Conservation (phyloP, 768 basidiomycete genomes). For the Russula virescens region DNA sequence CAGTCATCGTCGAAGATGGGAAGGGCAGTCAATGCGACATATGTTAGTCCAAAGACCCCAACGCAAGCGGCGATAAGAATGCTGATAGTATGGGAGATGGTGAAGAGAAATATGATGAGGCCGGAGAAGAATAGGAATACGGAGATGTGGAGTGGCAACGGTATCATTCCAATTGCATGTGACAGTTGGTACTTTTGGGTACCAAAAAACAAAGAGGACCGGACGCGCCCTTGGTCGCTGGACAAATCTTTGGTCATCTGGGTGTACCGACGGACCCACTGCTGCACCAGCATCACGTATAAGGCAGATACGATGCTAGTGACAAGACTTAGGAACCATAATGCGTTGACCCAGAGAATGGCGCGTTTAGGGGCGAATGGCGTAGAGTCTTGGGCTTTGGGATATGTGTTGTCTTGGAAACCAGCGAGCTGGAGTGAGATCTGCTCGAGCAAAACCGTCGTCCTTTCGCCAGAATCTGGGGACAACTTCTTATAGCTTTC, state of each 20-base stretch:
- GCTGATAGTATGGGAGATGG: conserved; percentile 3
- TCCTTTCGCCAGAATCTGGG: conserved; percentile 5
- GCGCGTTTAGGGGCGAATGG: not conserved
- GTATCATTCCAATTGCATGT: conserved; percentile 29
- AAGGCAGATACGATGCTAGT: conserved; percentile 13
- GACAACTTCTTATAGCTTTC: conserved; percentile 23
- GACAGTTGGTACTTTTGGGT: conserved; percentile 6
- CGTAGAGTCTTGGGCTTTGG: not conserved
- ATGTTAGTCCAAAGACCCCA: not conserved
- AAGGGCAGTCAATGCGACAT: conserved; percentile 5
- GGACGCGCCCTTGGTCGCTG: not conserved
- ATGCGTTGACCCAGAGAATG: conserved; percentile 11
- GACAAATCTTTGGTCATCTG: conserved; percentile 1
- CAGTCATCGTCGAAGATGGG: conserved; percentile 1
- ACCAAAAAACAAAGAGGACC: conserved; percentile 14
- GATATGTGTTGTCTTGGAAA: not conserved
- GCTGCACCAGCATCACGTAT: conserved; percentile 15
- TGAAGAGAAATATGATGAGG: conserved; percentile 14
- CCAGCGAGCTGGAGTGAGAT: conserved; percentile 15
- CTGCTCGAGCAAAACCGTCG: not conserved
- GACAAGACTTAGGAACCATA: conserved; percentile 18
- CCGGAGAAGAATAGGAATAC: conserved; percentile 21
- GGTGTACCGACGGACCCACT: conserved; percentile 16
- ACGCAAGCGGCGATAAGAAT: not conserved
- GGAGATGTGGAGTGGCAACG: conserved; percentile 18